These are phyloP conservation scores for Trichoderma simmonsii DNA, from an alignment of 2,329 filamentous ascomycete species.

Conservation along the genomic window DNA sequence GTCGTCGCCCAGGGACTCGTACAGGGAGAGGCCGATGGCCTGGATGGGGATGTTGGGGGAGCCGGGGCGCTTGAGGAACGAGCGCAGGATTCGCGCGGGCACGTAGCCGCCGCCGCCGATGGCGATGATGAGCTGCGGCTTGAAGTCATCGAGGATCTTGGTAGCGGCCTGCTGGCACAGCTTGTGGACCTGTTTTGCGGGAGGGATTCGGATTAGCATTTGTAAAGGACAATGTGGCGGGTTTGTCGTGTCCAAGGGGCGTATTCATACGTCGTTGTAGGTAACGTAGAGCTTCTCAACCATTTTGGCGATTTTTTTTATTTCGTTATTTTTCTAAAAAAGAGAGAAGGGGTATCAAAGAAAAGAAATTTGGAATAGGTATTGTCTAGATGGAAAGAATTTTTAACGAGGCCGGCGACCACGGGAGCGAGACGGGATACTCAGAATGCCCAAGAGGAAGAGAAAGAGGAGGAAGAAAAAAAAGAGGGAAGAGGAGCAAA, in stretches of 20 bases:
- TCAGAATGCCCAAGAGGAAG: conserved; percentile 24
- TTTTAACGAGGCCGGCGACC: neutral
- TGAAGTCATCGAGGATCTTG: conserved; percentile 77
- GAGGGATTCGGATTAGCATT: too few species aligned
- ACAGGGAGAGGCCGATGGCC: conserved; percentile 95
- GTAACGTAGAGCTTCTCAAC: conserved; percentile 84
- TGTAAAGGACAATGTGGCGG: too few species aligned
- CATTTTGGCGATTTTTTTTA: conserved; percentile 51
- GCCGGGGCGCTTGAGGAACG: conserved; percentile 88
- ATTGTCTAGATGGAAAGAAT: neutral
- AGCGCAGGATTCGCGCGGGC: conserved; percentile 91
- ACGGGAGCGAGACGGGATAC: conserved; percentile 12
- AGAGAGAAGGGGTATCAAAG: conserved; percentile 20
- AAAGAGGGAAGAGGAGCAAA: conserved; percentile 4
- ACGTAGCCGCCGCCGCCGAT: conserved; percentile 98
- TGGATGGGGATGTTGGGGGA: conserved; percentile 97
- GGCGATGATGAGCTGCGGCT: conserved; percentile 95
- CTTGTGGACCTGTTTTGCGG: conserved; percentile 64
- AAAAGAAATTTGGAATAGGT: neutral
- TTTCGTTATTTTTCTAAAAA: neutral
- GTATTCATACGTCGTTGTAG: conserved; percentile 67
- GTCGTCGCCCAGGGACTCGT: conserved; percentile 71
- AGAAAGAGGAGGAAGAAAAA: conserved; percentile 13
- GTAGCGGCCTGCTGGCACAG: conserved; percentile 85
- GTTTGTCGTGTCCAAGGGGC: too few species aligned